These are phyloP conservation scores for Ambrosia trifida DNA, from an alignment of 129 eudicot genomes.

Conservation along the genomic window DNA sequence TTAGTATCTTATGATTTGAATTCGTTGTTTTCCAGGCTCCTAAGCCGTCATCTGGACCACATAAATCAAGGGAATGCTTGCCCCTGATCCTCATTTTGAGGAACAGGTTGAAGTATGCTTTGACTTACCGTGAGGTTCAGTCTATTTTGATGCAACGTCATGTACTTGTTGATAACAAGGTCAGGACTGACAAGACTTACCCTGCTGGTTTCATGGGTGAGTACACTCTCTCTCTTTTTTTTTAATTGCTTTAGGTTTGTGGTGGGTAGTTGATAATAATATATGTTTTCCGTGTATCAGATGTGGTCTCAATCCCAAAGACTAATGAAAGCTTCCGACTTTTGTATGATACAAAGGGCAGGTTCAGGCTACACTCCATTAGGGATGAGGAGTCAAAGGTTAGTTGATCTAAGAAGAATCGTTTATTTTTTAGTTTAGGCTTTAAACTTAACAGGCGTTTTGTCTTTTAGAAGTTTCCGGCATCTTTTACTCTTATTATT, in stretches of 20 bases:
- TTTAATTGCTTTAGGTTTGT: no score
- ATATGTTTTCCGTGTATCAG: not conserved
- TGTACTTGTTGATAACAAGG: not conserved
- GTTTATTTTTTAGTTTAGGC: not conserved
- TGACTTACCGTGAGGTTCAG: not conserved
- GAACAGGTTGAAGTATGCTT: not conserved
- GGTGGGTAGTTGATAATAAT: not conserved
- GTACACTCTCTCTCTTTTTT: not conserved
- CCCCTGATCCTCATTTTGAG: constrained; percentile 1
- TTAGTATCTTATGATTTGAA: not conserved
- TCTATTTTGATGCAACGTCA: constrained; percentile 2
- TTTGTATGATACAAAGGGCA: constrained; percentile 1
- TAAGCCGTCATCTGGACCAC: not conserved
- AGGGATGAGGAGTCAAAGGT: constrained; percentile 5
- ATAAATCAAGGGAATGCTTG: not conserved
- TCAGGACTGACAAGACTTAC: constrained; percentile 5
- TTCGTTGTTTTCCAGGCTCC: not conserved
- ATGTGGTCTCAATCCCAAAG: not conserved
- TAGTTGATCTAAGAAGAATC: not conserved
- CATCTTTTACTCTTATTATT: no score
- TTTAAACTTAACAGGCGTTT: not conserved
- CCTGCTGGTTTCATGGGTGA: constrained; percentile 8
- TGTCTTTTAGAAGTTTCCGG: no score
- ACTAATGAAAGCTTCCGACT: not conserved
- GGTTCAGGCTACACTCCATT: not conserved